Percentiles rank a stretch among this genome's conserved stretches.
These are phyloP conservation scores for Liquidambar formosana DNA, from an alignment of 164 flowering plant species.

Conservation along the genomic window DNA sequence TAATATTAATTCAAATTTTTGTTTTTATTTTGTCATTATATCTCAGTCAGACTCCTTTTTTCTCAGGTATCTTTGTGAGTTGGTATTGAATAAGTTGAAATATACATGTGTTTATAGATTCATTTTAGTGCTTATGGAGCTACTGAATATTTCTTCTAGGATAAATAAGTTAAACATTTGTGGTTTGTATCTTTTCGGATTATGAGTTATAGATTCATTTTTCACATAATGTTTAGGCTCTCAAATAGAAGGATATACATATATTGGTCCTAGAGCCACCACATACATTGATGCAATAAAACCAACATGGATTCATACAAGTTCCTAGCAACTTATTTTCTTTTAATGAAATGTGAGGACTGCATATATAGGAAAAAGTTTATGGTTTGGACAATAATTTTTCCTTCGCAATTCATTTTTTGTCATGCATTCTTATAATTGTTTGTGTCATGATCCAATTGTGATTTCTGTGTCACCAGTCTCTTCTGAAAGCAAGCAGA, in stretches of 20 bases:
- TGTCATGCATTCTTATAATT: not conserved
- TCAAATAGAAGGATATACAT: too few species aligned
- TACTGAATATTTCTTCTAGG: too few species aligned
- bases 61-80: not conserved
- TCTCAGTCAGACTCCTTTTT: not conserved
- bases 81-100: not conserved
- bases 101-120: too few species aligned
- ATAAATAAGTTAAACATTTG: too few species aligned
- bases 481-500: slow-evolving; percentile 3
- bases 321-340: not conserved
- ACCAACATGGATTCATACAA: not conserved
- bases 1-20: not conserved
- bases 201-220: too few species aligned
- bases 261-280: too few species aligned
- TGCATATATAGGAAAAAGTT: not conserved
- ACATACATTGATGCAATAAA: too few species aligned
- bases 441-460: not conserved
- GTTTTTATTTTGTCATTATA: not conserved
- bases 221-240: too few species aligned
- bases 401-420: not conserved
- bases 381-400: not conserved
- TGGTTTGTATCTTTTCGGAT: too few species aligned
- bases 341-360: not conserved
- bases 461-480: not conserved
- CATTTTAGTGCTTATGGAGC: too few species aligned